These are phyloP conservation scores for Halenospora varia DNA, from an alignment of 495 filamentous ascomycete genomes.

Conservation along the genomic window DNA sequence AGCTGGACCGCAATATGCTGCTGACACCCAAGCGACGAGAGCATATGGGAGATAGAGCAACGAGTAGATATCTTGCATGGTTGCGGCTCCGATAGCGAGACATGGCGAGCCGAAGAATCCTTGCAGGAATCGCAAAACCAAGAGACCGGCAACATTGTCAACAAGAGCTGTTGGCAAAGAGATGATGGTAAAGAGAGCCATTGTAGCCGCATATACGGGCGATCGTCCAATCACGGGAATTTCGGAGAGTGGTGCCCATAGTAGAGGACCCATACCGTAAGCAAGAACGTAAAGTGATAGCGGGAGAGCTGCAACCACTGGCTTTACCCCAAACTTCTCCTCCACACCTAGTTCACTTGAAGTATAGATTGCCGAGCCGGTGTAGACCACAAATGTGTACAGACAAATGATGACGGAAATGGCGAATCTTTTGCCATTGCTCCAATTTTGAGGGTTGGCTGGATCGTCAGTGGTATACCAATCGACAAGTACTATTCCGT, in stretches of 20 bases:
- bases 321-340: constrained; percentile 45
- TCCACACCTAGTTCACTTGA: constrained; percentile 39
- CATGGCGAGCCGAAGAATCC: constrained; percentile 75
- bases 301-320: constrained; percentile 49
- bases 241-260: constrained; percentile 42
- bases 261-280: constrained; percentile 49
- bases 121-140: constrained; percentile 70
- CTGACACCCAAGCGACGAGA: constrained; percentile 54
- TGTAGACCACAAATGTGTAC: constrained; percentile 48
- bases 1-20: constrained; percentile 44
- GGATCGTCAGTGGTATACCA: constrained; percentile 49
- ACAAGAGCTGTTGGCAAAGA: constrained; percentile 74
- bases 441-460: constrained; percentile 55
- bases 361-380: constrained; percentile 45
- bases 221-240: constrained; percentile 63
- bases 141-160: constrained; percentile 65
- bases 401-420: constrained; percentile 48
- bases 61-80: constrained; percentile 73
- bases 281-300: constrained; percentile 57
- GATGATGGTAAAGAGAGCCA: constrained; percentile 67
- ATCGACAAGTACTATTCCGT: constrained; percentile 52
- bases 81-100: constrained; percentile 70
- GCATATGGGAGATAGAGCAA: constrained; percentile 68
- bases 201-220: constrained; percentile 67
- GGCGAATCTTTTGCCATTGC: constrained; percentile 30